Base-by-base conservation (phyloP, 495 filamentous ascomycete genomes). In the Aspergillus kassunensis region DNA sequence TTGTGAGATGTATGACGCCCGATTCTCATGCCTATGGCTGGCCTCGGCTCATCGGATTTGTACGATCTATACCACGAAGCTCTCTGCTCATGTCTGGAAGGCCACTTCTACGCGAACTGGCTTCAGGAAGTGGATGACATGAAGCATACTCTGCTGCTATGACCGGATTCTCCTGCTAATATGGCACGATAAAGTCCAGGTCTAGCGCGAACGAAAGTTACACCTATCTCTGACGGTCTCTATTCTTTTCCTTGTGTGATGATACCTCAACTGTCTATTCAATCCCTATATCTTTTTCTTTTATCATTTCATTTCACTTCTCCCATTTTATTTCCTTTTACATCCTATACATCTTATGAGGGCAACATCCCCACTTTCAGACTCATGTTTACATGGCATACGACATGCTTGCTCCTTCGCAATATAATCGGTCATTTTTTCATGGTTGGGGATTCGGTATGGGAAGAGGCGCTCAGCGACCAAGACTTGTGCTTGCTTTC, bases 361-460 rank as follows among this genome's bases (percentile, higher is more conserved):
- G 27, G 27, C 35, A 6, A 11, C 24, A n/a, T 24, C 44, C 31
- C n/a, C 20, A 48, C 19, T 25, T 52, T 52, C 27, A 27, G 35
- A 13, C 29, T 45, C 15, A 46, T 51, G 43, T 42, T 58, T 44
- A 37, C 36, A 44, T 40, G 44, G 49, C 31, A 42, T 44, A 59
- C 21, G 51, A 59, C 34, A 44, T 56, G 35, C 37, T 55, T 24
- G 35, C 36, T 29, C 34, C 19, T 11, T 10, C 21, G 23, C 31
- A 45, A 34, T 50, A 8, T 56, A 56, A 49, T 57, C 36, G 49
- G 49, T 52, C 45, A 53, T 51, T 18, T 57, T 34, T 12, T 33
- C 37, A 44, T 39, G 41, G 49, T 29, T 55, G 39, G 55, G 55
- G 33, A 21, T 42, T 43, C 37, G 10, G 39, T 31, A 48, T 48